Conservation (phyloP, 129 eudicot genomes). For the Daucus carota region DNA sequence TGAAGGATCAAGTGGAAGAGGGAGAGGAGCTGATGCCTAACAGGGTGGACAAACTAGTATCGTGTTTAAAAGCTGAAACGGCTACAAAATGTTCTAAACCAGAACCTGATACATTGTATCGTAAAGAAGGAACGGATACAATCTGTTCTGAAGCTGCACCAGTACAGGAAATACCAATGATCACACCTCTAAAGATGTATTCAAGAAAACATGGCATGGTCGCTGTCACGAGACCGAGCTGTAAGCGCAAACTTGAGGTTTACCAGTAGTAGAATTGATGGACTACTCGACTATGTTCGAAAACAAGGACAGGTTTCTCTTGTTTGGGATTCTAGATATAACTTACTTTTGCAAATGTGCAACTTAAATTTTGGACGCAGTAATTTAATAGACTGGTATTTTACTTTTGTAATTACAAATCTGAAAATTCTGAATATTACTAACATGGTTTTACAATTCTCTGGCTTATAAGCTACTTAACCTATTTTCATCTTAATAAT, state of each 20-base stretch:
- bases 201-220: slow-evolving; percentile 10
- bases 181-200: not conserved
- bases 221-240: not conserved
- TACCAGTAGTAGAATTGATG: not conserved
- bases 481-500: too few species aligned
- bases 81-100: not conserved
- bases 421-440: too few species aligned
- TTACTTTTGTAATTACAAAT: too few species aligned
- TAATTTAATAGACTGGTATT: too few species aligned
- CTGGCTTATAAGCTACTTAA: too few species aligned
- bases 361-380: not conserved
- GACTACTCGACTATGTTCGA: too few species aligned
- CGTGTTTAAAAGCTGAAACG: slow-evolving; percentile 4
- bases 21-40: slow-evolving; percentile 53
- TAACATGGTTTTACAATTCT: too few species aligned
- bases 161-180: not conserved
- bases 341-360: not conserved
- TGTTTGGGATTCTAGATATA: not conserved
- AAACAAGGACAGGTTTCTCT: not conserved
- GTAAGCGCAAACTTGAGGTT: slow-evolving; percentile 1
- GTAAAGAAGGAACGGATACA: not conserved
- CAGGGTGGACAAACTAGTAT: slow-evolving; percentile 20
- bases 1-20: slow-evolving; percentile 24
- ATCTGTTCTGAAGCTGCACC: not conserved
- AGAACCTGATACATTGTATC: not conserved